Percentiles rank a stretch among this genome's conserved stretches.
phyloP scores from a whole-genome alignment of 768 basidiomycete species.

The Lyophyllum semitale region DNA sequence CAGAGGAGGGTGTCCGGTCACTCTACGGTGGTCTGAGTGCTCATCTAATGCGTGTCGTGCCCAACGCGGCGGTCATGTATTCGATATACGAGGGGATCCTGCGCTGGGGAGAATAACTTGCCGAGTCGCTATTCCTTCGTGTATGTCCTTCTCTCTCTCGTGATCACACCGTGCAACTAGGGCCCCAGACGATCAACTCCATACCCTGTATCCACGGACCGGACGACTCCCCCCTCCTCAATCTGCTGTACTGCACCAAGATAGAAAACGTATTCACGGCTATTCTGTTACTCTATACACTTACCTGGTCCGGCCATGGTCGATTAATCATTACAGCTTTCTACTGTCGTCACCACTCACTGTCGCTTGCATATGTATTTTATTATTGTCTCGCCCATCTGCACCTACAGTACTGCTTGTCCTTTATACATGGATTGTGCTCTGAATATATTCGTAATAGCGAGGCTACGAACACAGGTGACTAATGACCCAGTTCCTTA shows the following conservation, averaged over 20 bases:
- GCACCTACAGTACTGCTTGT: conserved; percentile 1
- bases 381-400: background rate
- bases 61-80: conserved; percentile 97
- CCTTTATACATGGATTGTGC: background rate
- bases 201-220: conserved; percentile 1
- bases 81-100: conserved; percentile 88
- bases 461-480: no score
- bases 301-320: conserved; percentile 3
- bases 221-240: conserved; percentile 4
- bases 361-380: conserved; percentile 1
- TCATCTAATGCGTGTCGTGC: conserved; percentile 95
- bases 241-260: background rate
- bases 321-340: conserved; percentile 4
- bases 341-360: background rate
- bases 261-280: conserved; percentile 7
- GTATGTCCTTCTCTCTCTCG: background rate
- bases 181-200: background rate
- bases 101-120: conserved; percentile 45
- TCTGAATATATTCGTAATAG: conserved; percentile 17
- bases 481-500: no score
- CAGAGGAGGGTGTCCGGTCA: conserved; percentile 85
- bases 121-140: background rate
- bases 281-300: conserved; percentile 1
- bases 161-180: background rate
- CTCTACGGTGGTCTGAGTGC: conserved; percentile 93